Conservation (phyloP, 2,329 filamentous ascomycete genomes). For the Clarireedia sp. region DNA sequence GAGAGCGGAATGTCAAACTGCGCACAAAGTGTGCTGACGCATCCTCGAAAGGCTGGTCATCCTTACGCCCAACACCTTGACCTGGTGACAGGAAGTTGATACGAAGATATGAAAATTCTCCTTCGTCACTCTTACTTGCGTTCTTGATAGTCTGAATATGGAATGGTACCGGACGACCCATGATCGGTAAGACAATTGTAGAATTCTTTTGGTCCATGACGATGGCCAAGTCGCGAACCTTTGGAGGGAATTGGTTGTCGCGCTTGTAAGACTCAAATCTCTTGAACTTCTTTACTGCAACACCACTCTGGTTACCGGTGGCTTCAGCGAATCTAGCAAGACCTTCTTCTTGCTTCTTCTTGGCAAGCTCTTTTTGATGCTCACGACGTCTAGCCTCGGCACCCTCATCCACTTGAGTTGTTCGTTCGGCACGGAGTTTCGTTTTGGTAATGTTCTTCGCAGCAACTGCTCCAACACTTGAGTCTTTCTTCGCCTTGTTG, state of each 20-base stretch:
- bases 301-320: slow-evolving; percentile 75
- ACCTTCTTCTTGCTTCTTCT: slow-evolving; percentile 85
- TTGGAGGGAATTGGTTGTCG: slow-evolving; percentile 82
- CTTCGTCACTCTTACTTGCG: slow-evolving; percentile 93
- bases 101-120: slow-evolving; percentile 84
- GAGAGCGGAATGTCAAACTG: slow-evolving; percentile 89
- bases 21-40: slow-evolving; percentile 91
- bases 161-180: slow-evolving; percentile 95
- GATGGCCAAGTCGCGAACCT: slow-evolving; percentile 78
- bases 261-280: slow-evolving; percentile 98
- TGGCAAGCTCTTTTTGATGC: slow-evolving; percentile 83
- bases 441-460: slow-evolving; percentile 94
- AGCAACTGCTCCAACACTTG: slow-evolving; percentile 76
- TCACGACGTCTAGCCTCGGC: slow-evolving; percentile 78
- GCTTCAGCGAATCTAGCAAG: slow-evolving; percentile 79
- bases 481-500: slow-evolving; percentile 85
- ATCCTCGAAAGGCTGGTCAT: slow-evolving; percentile 97
- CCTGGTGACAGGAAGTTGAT: slow-evolving; percentile 97
- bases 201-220: slow-evolving; percentile 85
- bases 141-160: slow-evolving; percentile 99
- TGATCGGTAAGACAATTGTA: slow-evolving; percentile 88
- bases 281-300: slow-evolving; percentile 97
- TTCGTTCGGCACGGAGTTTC: slow-evolving; percentile 81
- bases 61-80: slow-evolving; percentile 92
- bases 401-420: slow-evolving; percentile 82